Conservation (phyloP, 2,329 filamentous ascomycete species). For the Xylaria sp. region DNA sequence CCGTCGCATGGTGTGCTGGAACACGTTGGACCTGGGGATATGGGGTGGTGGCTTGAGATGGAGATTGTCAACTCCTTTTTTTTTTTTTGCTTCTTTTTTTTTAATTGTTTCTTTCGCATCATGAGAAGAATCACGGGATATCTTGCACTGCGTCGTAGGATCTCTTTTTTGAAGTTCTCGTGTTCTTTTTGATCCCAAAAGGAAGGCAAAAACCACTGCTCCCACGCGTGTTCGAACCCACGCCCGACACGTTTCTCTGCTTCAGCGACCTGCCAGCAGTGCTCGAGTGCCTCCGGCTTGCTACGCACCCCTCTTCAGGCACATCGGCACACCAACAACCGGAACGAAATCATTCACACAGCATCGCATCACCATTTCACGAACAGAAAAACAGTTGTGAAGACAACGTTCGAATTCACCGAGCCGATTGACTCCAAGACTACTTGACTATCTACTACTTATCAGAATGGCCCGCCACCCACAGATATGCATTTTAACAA, state of each 20-base stretch:
- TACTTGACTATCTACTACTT: no score
- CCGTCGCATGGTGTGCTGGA: constrained; percentile 67
- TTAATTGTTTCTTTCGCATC: neutral
- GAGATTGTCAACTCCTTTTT: constrained; percentile 45
- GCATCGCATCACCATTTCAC: no score
- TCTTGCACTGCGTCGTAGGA: neutral
- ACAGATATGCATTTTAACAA: no score
- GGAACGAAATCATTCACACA: no score
- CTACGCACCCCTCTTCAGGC: no score
- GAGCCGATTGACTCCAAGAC: no score
- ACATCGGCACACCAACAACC: no score
- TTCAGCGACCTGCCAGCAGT: neutral
- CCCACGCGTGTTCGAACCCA: constrained; percentile 10
- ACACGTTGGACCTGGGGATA: constrained; percentile 57
- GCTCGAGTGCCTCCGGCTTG: neutral
- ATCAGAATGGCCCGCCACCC: no score
- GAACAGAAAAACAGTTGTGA: no score
- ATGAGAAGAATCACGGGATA: neutral
- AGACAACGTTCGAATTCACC: no score
- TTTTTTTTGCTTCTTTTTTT: constrained; percentile 35
- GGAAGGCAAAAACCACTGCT: neutral
- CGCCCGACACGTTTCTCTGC: constrained; percentile 14
- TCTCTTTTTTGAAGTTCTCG: neutral
- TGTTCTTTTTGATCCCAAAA: neutral
- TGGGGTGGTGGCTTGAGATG: constrained; percentile 53